These are phyloP conservation scores for Fomitopsis pulvina DNA, from an alignment of 768 basidiomycete genomes.

Conservation along the genomic window DNA sequence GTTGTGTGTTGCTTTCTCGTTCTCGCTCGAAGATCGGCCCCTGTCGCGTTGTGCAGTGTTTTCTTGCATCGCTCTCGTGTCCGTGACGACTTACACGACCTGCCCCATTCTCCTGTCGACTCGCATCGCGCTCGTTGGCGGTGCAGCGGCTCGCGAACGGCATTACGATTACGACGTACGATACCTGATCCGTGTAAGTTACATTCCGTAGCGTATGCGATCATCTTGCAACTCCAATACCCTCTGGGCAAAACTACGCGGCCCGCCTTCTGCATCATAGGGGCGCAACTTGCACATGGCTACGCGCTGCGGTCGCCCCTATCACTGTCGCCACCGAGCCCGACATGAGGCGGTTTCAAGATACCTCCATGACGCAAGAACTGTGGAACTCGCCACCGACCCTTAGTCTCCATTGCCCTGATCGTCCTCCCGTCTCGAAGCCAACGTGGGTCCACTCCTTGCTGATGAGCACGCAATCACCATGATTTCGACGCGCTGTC, in stretches of 20 bases:
- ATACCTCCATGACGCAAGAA: too few relatives aligned
- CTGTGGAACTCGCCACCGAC: too few relatives aligned
- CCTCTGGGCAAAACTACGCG: neutral
- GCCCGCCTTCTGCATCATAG: neutral
- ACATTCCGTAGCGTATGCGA: neutral
- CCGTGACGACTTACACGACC: slow-evolving; percentile 3
- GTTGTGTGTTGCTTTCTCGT: slow-evolving; percentile 20
- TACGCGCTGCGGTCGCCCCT: too few relatives aligned
- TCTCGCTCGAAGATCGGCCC: slow-evolving; percentile 1
- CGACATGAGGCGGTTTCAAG: too few relatives aligned
- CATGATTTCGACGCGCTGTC: too few relatives aligned
- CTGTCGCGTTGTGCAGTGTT: slow-evolving; percentile 9
- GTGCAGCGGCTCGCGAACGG: neutral
- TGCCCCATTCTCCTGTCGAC: neutral
- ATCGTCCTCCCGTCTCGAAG: too few relatives aligned
- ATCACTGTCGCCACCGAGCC: too few relatives aligned
- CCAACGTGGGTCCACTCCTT: too few relatives aligned
- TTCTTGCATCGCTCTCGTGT: neutral
- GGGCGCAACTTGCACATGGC: too few relatives aligned
- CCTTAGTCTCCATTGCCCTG: too few relatives aligned
- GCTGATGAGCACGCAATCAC: too few relatives aligned
- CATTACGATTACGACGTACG: slow-evolving; percentile 5
- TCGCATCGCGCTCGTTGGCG: neutral
- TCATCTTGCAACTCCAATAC: neutral
- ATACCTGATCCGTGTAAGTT: neutral